Percentiles rank a stretch among this genome's conserved stretches.
These are phyloP conservation scores for Plenodomus lindquistii DNA, from an alignment of 2,329 filamentous ascomycete species.

Conservation along the genomic window DNA sequence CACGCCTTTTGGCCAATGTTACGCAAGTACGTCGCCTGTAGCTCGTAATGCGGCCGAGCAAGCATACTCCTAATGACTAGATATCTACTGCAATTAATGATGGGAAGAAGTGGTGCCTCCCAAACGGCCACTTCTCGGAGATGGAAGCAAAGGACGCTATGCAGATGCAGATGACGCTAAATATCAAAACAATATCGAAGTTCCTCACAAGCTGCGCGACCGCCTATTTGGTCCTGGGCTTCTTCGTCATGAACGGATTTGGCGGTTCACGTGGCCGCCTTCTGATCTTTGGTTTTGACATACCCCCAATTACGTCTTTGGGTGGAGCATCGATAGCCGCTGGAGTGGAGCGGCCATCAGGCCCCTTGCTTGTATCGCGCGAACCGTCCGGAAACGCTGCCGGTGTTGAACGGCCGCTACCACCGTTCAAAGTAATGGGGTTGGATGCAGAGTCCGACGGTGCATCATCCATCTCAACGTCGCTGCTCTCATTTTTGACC, in stretches of 20 bases:
- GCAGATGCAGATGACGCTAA: not conserved
- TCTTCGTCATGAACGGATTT: slow-evolving; percentile 36
- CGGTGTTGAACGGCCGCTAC: slow-evolving; percentile 36
- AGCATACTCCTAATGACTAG: slow-evolving; percentile 2
- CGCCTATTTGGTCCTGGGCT: slow-evolving; percentile 21
- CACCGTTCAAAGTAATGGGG: slow-evolving; percentile 22
- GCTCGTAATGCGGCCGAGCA: not conserved
- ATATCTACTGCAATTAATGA: slow-evolving; percentile 3
- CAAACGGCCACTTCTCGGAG: not conserved
- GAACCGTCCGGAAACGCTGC: slow-evolving; percentile 20
- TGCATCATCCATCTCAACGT: slow-evolving; percentile 37
- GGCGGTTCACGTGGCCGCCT: slow-evolving; percentile 28
- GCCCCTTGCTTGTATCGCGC: slow-evolving; percentile 12
- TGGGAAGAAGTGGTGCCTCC: not conserved
- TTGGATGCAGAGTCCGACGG: slow-evolving; percentile 28
- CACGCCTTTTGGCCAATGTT: slow-evolving; percentile 12
- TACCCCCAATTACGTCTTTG: slow-evolving; percentile 23
- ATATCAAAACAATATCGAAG: not conserved
- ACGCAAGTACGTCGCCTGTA: slow-evolving; percentile 2
- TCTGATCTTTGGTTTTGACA: slow-evolving; percentile 38
- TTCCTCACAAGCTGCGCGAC: not conserved
- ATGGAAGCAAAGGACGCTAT: not conserved
- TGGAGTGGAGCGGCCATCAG: slow-evolving; percentile 5
- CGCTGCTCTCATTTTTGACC: slow-evolving; percentile 43
- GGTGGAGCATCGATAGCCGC: slow-evolving; percentile 1